These are phyloP conservation scores for Diaporthe longicolla DNA, from an alignment of 2,329 filamentous ascomycete species.

Conservation along the genomic window DNA sequence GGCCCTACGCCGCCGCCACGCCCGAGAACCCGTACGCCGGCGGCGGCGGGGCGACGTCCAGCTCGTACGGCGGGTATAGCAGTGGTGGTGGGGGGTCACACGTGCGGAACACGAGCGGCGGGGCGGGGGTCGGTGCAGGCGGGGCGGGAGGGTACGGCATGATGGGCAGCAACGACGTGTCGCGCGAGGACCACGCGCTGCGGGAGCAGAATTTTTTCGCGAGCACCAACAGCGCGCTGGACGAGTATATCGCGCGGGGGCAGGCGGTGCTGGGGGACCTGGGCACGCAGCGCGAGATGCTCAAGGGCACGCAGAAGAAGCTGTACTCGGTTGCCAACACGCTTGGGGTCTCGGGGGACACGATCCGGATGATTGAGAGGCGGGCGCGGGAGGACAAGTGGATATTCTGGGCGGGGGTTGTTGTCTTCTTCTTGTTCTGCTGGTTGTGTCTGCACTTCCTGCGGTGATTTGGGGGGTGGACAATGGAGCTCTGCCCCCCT, in stretches of 20 bases:
- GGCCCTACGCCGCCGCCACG: constrained; percentile 78
- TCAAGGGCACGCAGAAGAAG: constrained; percentile 93
- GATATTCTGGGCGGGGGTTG: constrained; percentile 92
- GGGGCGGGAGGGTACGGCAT: constrained; percentile 50
- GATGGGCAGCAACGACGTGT: constrained; percentile 72
- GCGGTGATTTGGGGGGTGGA: constrained; percentile 63
- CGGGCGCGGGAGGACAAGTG: constrained; percentile 96
- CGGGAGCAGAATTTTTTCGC: constrained; percentile 91
- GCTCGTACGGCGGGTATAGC: constrained; percentile 47
- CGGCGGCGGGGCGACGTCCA: constrained; percentile 48
- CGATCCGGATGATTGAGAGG: constrained; percentile 95
- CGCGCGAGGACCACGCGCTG: constrained; percentile 85
- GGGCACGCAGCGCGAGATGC: constrained; percentile 89
- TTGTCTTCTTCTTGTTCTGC: constrained; percentile 92
- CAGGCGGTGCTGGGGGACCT: constrained; percentile 92
- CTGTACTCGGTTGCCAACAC: constrained; percentile 96
- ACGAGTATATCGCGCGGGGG: constrained; percentile 93
- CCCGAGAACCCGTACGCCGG: constrained; percentile 94
- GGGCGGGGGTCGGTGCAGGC: constrained; percentile 45
- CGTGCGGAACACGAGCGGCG: constrained; percentile 60
- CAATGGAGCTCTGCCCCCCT: no score
- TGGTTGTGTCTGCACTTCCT: constrained; percentile 91
- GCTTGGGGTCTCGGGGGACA: constrained; percentile 92
- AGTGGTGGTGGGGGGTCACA: constrained; percentile 45
- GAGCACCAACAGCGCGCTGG: constrained; percentile 85